Conservation (phyloP, 2,329 filamentous ascomycete genomes). For the Fusarium decemcellulare region DNA sequence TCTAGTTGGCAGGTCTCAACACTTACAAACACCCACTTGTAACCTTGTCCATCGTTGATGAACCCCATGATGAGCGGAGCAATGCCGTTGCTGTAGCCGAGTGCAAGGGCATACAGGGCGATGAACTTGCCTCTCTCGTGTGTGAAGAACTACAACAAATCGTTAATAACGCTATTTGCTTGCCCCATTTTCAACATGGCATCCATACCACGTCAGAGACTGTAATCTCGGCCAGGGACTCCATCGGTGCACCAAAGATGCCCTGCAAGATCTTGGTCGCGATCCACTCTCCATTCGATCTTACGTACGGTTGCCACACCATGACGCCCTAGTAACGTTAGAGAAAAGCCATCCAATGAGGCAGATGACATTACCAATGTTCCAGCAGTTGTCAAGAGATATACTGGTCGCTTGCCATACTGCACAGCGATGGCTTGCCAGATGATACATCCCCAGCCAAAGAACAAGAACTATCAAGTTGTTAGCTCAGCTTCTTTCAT, state of each 20-base stretch:
- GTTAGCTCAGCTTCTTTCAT: neutral
- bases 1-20: neutral
- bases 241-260: slow-evolving; percentile 12
- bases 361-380: neutral
- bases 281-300: slow-evolving; percentile 9
- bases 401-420: neutral
- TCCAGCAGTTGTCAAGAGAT: neutral
- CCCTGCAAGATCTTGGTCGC: slow-evolving; percentile 18
- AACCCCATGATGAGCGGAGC: neutral
- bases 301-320: slow-evolving; percentile 16
- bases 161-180: neutral
- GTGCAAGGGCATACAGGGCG: neutral
- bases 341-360: neutral
- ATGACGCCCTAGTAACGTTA: neutral
- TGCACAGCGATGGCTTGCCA: slow-evolving; percentile 1
- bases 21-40: slow-evolving; percentile 7
- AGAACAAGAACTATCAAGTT: neutral
- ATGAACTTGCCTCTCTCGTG: slow-evolving; percentile 2
- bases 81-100: neutral
- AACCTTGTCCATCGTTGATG: neutral
- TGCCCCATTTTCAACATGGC: neutral
- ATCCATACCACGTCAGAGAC: neutral
- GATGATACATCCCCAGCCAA: slow-evolving; percentile 1
- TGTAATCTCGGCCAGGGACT: slow-evolving; percentile 9
- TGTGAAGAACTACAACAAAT: neutral